These are phyloP conservation scores for Fusarium dlaminii DNA, from an alignment of 2,329 filamentous ascomycete species.

Conservation along the genomic window DNA sequence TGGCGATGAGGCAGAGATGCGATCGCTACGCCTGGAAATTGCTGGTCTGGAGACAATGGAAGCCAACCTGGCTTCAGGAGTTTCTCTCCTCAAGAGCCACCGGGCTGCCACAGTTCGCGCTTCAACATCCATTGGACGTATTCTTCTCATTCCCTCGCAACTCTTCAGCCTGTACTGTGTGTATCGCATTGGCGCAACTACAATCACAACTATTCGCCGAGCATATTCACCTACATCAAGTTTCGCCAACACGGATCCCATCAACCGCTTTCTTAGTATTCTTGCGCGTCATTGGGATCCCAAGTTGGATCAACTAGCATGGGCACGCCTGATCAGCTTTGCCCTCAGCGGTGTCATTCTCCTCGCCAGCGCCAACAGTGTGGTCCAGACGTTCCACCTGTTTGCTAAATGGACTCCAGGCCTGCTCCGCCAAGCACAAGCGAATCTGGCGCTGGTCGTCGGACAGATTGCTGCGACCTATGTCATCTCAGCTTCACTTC, in stretches of 20 bases:
- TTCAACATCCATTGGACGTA: slow-evolving; percentile 71
- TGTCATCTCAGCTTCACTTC: slow-evolving; percentile 80
- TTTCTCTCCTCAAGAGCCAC: slow-evolving; percentile 70
- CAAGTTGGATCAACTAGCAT: slow-evolving; percentile 81
- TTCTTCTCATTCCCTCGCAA: slow-evolving; percentile 71
- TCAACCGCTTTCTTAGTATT: slow-evolving; percentile 83
- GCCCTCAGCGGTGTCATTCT: slow-evolving; percentile 85
- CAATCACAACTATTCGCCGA: slow-evolving; percentile 73
- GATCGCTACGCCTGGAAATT: slow-evolving; percentile 76
- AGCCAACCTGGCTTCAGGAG: slow-evolving; percentile 71
- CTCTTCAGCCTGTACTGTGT: slow-evolving; percentile 84
- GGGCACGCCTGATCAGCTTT: slow-evolving; percentile 88
- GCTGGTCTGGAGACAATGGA: slow-evolving; percentile 84
- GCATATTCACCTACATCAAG: slow-evolving; percentile 50
- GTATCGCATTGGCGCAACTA: slow-evolving; percentile 81
- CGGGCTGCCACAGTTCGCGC: slow-evolving; percentile 72
- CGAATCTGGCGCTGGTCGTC: slow-evolving; percentile 81
- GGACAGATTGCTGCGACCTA: slow-evolving; percentile 86
- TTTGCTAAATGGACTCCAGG: slow-evolving; percentile 79
- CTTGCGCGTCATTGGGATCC: slow-evolving; percentile 87
- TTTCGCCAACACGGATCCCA: slow-evolving; percentile 79
- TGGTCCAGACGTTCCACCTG: slow-evolving; percentile 85
- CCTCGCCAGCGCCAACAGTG: slow-evolving; percentile 81
- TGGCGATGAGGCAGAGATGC: slow-evolving; percentile 68
- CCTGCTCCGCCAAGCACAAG: slow-evolving; percentile 77